These are phyloP conservation scores for Dovyalis caffra DNA, from an alignment of 345 rosid species.

Conservation along the genomic window DNA sequence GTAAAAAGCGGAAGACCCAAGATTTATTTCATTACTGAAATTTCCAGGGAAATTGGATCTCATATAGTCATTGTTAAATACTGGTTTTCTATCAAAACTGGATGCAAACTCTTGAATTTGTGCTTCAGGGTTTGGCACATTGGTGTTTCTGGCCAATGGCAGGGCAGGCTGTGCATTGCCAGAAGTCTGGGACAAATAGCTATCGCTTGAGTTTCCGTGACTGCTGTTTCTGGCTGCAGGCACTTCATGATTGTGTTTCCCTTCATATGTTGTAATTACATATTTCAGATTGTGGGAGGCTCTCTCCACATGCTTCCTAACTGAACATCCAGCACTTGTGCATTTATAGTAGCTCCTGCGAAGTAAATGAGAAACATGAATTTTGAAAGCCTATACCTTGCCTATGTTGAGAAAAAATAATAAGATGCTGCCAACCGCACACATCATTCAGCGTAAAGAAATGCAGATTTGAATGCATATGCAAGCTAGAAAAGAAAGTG, in stretches of 20 bases:
- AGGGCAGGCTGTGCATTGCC: slow-evolving; percentile 30
- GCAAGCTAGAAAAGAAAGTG: neutral
- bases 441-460: neutral
- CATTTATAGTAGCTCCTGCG: slow-evolving; percentile 75
- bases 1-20: slow-evolving; percentile 40
- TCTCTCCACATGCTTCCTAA: slow-evolving; percentile 74
- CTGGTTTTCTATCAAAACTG: slow-evolving; percentile 42
- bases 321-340: slow-evolving; percentile 57
- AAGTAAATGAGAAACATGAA: neutral
- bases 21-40: slow-evolving; percentile 45
- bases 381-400: too few relatives aligned
- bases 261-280: slow-evolving; percentile 61
- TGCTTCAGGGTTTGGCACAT: slow-evolving; percentile 33
- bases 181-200: slow-evolving; percentile 25
- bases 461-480: neutral
- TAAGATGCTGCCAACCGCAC: too few relatives aligned
- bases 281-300: slow-evolving; percentile 57
- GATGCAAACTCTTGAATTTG: slow-evolving; percentile 39
- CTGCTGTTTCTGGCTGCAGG: slow-evolving; percentile 80
- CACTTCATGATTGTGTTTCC: slow-evolving; percentile 69
- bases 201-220: slow-evolving; percentile 36
- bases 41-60: slow-evolving; percentile 38
- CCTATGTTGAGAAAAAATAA: too few relatives aligned
- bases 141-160: slow-evolving; percentile 30
- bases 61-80: slow-evolving; percentile 30